Percentiles rank a stretch among this genome's conserved stretches.
Conservation (phyloP, 257 asterid genomes). For the Solanum bulbocastanum region DNA sequence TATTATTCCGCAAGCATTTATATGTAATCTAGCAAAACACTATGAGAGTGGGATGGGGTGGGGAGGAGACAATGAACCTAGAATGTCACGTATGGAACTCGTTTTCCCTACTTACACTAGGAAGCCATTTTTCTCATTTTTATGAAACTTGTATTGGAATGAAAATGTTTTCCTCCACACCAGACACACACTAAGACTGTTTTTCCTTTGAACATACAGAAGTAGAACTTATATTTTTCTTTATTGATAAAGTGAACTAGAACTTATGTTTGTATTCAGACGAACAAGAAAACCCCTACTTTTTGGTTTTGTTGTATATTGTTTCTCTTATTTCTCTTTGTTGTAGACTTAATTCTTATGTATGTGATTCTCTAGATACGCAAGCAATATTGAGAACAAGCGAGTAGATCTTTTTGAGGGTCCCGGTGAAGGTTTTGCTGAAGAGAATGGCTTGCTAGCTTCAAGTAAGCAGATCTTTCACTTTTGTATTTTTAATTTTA, state of each 20-base stretch:
- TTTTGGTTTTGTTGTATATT: background rate
- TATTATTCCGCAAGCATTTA: background rate
- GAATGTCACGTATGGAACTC: background rate
- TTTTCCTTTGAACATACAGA: background rate
- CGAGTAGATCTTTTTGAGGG: constrained; percentile 95
- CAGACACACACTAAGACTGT: background rate
- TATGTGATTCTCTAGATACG: constrained; percentile 47
- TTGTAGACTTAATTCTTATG: background rate
- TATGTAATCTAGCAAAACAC: background rate
- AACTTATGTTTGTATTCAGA: background rate
- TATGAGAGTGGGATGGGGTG: background rate
- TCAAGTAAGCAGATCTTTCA: constrained; percentile 49
- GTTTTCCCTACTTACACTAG: background rate
- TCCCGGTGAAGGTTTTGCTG: constrained; percentile 82
- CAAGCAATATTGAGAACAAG: constrained; percentile 81
- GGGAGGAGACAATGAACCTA: background rate
- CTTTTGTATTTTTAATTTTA: background rate
- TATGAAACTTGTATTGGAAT: background rate
- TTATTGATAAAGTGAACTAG: background rate
- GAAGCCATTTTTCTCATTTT: background rate
- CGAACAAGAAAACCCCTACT: background rate
- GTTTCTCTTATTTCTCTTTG: background rate
- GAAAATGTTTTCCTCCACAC: background rate
- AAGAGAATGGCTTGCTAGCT: constrained; percentile 87
- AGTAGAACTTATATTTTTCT: background rate